Evolutionary conservation across 768 basidiomycete species (phyloP), one percentile per base, ranked within the genome.

Genomic region (Termitomyces sp.): DNA sequence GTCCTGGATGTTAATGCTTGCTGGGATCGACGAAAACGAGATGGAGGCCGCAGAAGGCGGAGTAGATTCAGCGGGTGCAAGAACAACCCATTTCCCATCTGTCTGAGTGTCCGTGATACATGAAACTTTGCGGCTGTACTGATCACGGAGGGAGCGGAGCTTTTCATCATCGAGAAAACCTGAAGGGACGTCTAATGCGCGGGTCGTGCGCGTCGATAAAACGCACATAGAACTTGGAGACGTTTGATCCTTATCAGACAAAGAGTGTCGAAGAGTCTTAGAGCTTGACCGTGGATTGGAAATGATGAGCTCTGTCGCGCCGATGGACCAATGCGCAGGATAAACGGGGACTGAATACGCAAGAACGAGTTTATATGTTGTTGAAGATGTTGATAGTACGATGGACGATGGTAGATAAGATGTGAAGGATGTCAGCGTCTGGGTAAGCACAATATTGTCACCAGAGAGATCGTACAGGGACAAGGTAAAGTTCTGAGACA

Each of bases 61-160:
- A n/a, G 66, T 44, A 12, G 61, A 56, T 63, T 81, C 78, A 35
- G 81, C 85, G 15, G 90, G 85, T 15, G 88, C 91, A 52, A 92
- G 79, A 13, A 93, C 87, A 18, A 85, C 86, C 89, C 90, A 94
- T 78, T 91, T 92, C 9, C 92, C 92, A 68, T 93, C 92, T 6
- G 92, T 91, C 67, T 91, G 87, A 16, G 83, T 87, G 65, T 86
- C 88, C n/a, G 87, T 83, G 35, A 94, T 86, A 13, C 78, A 76
- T 48, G 76, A 75, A 20, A 93, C 82, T 71, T 91, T 92, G 60
- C 91, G 88, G 33, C 82, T 80, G 88, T 90, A 92, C 64, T 93
- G 92, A 65, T 89, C 87, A 39, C 84, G 84, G 78, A 91, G 84
- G 24, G 72, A 64, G 32, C 78, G 79, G 44, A 92, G 74, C 70